These are phyloP conservation scores for Diaporthe aspalathi DNA, from an alignment of 2,329 filamentous ascomycete genomes.

Conservation along the genomic window DNA sequence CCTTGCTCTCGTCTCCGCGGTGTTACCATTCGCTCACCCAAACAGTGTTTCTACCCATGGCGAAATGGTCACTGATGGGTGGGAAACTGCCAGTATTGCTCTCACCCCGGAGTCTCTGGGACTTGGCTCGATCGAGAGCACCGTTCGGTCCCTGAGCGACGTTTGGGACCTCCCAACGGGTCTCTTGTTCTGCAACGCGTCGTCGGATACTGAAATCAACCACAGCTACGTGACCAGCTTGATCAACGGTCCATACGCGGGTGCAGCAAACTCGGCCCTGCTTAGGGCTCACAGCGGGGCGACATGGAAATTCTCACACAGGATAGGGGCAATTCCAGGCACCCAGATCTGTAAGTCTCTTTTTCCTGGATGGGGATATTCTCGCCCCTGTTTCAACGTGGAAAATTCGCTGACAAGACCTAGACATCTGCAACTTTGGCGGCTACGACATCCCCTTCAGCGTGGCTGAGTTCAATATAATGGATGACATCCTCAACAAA, in stretches of 20 bases:
- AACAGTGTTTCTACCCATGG: neutral
- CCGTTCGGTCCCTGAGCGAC: neutral
- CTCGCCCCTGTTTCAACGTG: no score
- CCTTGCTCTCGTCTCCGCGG: neutral
- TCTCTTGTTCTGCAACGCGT: neutral
- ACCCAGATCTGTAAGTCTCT: neutral
- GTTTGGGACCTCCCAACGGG: neutral
- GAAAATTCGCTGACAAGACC: accelerated
- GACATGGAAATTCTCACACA: neutral
- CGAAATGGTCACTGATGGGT: no score
- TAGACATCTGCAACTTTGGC: constrained; percentile 2
- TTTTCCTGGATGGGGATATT: no score
- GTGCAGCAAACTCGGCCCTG: neutral
- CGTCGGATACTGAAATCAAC: neutral
- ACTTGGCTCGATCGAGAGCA: accelerated
- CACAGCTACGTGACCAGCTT: neutral
- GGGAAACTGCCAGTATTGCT: neutral
- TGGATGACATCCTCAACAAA: neutral
- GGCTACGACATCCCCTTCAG: constrained; percentile 9
- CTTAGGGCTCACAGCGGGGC: neutral
- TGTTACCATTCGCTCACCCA: no score
- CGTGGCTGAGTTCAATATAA: neutral
- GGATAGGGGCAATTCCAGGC: neutral
- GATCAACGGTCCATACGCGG: neutral
- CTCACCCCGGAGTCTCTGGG: neutral